Evolutionary conservation across 2,329 filamentous ascomycete species (phyloP), one percentile per base, ranked within the genome.

Genomic region (Ophiognomonia clavigignenti-juglandacearum): DNA sequence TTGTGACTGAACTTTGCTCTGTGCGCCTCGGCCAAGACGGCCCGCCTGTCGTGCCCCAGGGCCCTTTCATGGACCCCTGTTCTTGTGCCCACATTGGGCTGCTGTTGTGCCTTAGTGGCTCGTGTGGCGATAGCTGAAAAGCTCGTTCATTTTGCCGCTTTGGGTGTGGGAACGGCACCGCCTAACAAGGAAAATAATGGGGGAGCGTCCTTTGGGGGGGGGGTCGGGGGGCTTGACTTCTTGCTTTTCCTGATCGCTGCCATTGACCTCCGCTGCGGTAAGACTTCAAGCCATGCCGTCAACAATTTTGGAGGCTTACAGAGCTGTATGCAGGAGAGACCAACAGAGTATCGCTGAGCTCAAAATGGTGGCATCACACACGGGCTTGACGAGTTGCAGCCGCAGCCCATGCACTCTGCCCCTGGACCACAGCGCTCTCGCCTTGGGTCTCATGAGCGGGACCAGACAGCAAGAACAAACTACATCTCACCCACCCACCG

Each of bases 91-190:
- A 48, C 45, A 48, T 39, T 27, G 45, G 45, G 49, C 41, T 51
- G 41, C 38, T 51, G 27, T 43, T 22, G 38, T 48, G 49, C 49
- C 27, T 48, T 51, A 51, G 45, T 43, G 41, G 34, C 27, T 24
- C 38, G 19, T 32, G 43, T 47, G 45, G 44, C 38, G 43, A 19
- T 39, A 45, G 49, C 49, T 51, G 49, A 51, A 45, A 35, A n/a
- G 43, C 49, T 48, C 46, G 49, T 48, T 27, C 43, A 34, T 22
- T 23, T 39, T 44, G 24, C 45, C 34, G 14, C 38, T 37, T 51
- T 37, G 45, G 48, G 45, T 24, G 14, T 2, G 22, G 37, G 31
- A 20, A 24, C 48, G 48, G 45, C 48, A 39, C 11, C 43, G 35
- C 31, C 40, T 50, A n/a, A 34, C 14, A 32, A 34, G n/a, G n/a